Evolutionary conservation across 139 green algal genomes (phyloP), one percentile per base, ranked within the genome.

Genomic region (Bryopsis sp.): DNA sequence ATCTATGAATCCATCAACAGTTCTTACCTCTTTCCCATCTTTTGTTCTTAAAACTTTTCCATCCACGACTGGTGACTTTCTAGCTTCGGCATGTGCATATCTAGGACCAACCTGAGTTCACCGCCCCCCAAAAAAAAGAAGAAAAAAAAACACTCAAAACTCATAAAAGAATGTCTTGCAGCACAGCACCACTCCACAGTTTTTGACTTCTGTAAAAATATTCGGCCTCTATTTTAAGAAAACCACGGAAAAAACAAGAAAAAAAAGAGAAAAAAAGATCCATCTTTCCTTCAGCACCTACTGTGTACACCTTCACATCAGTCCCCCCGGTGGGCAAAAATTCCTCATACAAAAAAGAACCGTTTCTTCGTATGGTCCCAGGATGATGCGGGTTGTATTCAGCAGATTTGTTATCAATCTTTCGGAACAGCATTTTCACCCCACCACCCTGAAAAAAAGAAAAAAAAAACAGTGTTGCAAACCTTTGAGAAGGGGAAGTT

Each of bases 271-370:
- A 65, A 28, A 11, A 8, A 36, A 29, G 50, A 61, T 11, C 7
- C 8, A 61, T 61, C 8, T 61, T 5, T 61, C n/a, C 8, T 26
- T 33, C 62, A 69, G 8, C 8, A 0, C 77, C 76, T 43, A 86
- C 81, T 2, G 83, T 89, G 79, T 89, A 89, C 2, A 86, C 82
- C 79, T 99, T 99, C 65, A 99, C 95, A 74, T 99, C 95, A 22
- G 95, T 99, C 68, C 95, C 95, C 0, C 93, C 83, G 5, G 93
- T 97, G 67, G 87, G 76, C 67, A 98, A 79, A 72, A 97, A 98
- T 73, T 94, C 89, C 76, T 99, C 95, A 65, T 97, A 97, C 66
- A 99, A 96, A 86, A 91, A 99, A 2, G 84, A 95, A 11, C 90
- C 90, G 57, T 93, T 80, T 1, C 90, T 74, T 24, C 94, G 82